Percentiles rank a stretch among this genome's conserved stretches.
Conservation (phyloP, 129 eudicot genomes). For the Oenanthe sinensis region DNA sequence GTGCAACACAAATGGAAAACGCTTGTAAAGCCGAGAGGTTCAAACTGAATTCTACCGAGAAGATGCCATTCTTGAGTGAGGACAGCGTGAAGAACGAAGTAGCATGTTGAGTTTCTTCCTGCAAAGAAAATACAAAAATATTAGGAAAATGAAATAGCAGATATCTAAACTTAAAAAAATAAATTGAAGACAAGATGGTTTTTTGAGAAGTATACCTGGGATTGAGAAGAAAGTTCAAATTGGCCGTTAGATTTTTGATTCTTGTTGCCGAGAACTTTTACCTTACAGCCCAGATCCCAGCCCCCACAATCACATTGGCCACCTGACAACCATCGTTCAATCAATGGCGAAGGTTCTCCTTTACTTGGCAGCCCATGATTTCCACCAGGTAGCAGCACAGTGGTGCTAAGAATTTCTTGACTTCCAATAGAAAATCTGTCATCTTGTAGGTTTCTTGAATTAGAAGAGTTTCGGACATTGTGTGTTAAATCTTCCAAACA, state of each 20-base stretch:
- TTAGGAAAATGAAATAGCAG: conserved; percentile 4
- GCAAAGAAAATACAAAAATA: conserved; percentile 6
- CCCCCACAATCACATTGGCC: conserved; percentile 94
- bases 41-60: conserved; percentile 54
- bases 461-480: background rate
- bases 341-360: conserved; percentile 64
- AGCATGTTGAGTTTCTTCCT: conserved; percentile 40
- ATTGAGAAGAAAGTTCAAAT: conserved; percentile 61
- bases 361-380: conserved; percentile 58
- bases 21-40: conserved; percentile 58
- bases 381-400: conserved; percentile 68
- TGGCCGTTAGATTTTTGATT: conserved; percentile 15
- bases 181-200: conserved; percentile 6
- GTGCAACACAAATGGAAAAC: conserved; percentile 58
- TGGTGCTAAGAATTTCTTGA: conserved; percentile 26
- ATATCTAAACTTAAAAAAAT: background rate
- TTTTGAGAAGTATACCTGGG: conserved; percentile 41
- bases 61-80: conserved; percentile 53
- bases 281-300: conserved; percentile 87
- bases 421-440: conserved; percentile 7
- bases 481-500: conserved; percentile 7
- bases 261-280: conserved; percentile 35
- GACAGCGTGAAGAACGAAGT: conserved; percentile 46
- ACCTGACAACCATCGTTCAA: conserved; percentile 71
- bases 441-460: conserved; percentile 6